Conservation (phyloP, 2,329 filamentous ascomycete genomes). For the Trichoderma sp. region DNA sequence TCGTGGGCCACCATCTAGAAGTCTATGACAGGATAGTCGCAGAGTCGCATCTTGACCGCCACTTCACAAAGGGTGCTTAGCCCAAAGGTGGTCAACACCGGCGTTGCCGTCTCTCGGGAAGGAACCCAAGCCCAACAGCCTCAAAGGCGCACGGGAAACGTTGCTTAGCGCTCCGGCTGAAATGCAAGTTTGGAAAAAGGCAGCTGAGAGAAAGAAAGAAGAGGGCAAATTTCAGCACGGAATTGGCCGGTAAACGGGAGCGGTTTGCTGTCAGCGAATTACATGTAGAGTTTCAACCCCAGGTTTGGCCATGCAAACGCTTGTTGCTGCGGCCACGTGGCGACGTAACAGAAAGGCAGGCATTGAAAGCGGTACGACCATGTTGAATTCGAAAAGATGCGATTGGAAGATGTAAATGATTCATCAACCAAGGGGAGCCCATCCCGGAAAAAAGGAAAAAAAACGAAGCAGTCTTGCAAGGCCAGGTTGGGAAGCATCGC, state of each 20-base stretch:
- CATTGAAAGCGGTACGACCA: slow-evolving; percentile 22
- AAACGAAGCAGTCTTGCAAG: slow-evolving; percentile 16
- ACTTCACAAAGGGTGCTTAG: slow-evolving; percentile 12
- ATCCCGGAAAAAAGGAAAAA: slow-evolving; percentile 22
- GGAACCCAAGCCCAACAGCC: not conserved
- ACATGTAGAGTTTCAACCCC: slow-evolving; percentile 21
- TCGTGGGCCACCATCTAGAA: not conserved
- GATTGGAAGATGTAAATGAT: slow-evolving; percentile 16
- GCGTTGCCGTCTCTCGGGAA: not conserved
- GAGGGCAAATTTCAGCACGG: not conserved
- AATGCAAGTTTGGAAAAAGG: not conserved
- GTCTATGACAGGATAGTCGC: not conserved
- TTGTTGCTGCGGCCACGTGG: slow-evolving; percentile 27
- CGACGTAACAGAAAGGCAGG: slow-evolving; percentile 26
- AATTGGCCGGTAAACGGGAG: not conserved
- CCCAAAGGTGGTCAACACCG: slow-evolving; percentile 1
- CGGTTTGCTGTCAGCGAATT: slow-evolving; percentile 15
- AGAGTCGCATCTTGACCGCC: slow-evolving; percentile 21
- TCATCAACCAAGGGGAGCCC: slow-evolving; percentile 5
- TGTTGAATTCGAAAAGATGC: slow-evolving; percentile 12
- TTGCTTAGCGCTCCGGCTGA: not conserved
- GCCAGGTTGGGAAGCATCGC: slow-evolving; percentile 1
- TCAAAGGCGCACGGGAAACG: not conserved
- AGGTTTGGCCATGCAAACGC: slow-evolving; percentile 22
- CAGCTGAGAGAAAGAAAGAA: not conserved